These are phyloP conservation scores for Neurospora tetraspora DNA, from an alignment of 495 filamentous ascomycete species.

Conservation along the genomic window DNA sequence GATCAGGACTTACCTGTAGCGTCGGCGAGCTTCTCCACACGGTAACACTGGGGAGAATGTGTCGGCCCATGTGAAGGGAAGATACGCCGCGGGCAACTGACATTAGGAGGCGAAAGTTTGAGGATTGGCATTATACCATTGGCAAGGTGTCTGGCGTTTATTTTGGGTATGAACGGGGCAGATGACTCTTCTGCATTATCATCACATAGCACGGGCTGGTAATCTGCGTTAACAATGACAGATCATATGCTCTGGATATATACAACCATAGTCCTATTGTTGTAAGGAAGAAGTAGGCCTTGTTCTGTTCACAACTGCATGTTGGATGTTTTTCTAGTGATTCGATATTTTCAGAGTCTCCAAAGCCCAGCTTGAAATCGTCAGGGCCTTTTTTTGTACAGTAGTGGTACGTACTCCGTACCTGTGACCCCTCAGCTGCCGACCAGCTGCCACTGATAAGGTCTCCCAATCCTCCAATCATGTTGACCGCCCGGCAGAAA, in stretches of 20 bases:
- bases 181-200: neutral
- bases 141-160: conserved; percentile 14
- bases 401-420: neutral
- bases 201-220: neutral
- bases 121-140: conserved; percentile 14
- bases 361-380: neutral
- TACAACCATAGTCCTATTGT: neutral
- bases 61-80: neutral
- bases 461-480: neutral
- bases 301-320: neutral
- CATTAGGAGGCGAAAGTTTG: neutral
- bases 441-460: neutral
- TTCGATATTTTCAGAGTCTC: too few relatives aligned
- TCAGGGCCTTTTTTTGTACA: neutral
- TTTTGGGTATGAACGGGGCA: neutral
- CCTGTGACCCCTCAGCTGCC: neutral
- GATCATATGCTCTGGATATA: neutral
- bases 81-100: neutral
- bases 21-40: neutral
- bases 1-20: conserved; percentile 6
- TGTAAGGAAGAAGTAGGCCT: neutral
- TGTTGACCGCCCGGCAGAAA: conserved; percentile 10
- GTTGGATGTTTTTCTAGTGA: neutral
- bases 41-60: neutral
- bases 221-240: neutral